Evolutionary conservation across 1,284 basidiomycete genomes (phyloP).

Genomic region (Paramarasmius palmivorus): DNA sequence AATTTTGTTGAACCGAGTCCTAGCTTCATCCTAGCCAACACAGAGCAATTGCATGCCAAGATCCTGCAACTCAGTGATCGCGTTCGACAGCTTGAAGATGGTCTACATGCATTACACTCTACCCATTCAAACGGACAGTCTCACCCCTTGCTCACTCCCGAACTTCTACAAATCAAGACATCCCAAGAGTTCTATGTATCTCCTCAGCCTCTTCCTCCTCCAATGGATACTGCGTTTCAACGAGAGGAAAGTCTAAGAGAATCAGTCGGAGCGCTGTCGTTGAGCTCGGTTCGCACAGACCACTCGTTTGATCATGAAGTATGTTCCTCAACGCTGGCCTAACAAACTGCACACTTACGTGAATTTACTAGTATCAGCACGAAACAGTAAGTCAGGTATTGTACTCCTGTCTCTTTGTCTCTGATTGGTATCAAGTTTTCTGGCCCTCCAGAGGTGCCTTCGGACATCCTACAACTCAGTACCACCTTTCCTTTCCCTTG

Average conservation of each 20-base stretch:
- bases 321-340: too few relatives aligned
- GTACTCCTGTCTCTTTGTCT: neutral
- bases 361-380: neutral
- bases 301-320: neutral
- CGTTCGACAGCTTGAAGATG: conserved; percentile 60
- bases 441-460: conserved; percentile 40
- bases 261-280: conserved; percentile 16
- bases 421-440: neutral
- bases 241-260: conserved; percentile 23
- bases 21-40: conserved; percentile 64
- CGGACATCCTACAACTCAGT: conserved; percentile 60
- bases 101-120: conserved; percentile 43
- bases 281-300: conserved; percentile 5
- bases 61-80: conserved; percentile 58
- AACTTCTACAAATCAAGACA: conserved; percentile 49
- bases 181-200: conserved; percentile 48
- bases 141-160: conserved; percentile 53
- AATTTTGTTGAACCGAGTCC: neutral
- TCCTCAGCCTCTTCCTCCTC: conserved; percentile 16
- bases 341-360: too few relatives aligned
- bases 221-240: conserved; percentile 14
- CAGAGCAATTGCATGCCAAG: conserved; percentile 63
- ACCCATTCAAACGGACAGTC: conserved; percentile 37
- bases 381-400: neutral
- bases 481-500: conserved; percentile 65